These are phyloP conservation scores for Cryptosporidium sp. DNA, from an alignment of 169 alveolate genomes.

Conservation along the genomic window DNA sequence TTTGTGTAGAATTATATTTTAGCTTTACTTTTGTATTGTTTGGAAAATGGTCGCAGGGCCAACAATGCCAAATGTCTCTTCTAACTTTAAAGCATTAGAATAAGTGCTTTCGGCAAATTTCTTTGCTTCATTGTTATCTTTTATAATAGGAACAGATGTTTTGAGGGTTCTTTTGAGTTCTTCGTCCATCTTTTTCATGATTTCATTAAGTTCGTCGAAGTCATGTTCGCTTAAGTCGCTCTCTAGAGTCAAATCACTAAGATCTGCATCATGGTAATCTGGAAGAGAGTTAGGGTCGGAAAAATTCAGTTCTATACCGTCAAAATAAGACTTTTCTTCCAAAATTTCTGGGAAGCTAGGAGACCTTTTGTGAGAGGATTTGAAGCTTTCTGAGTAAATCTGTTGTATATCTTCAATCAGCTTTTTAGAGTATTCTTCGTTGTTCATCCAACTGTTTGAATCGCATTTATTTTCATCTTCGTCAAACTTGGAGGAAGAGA, in stretches of 20 bases:
- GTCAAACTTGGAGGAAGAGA: neutral
- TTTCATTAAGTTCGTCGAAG: neutral
- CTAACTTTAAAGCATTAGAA: conserved; percentile 11
- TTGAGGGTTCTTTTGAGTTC: conserved; percentile 54
- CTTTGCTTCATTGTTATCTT: conserved; percentile 7
- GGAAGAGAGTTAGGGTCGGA: neutral
- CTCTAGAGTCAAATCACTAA: conserved; percentile 5
- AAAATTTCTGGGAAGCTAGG: conserved; percentile 15
- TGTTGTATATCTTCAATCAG: conserved; percentile 24
- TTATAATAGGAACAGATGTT: conserved; percentile 36
- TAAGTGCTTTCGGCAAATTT: conserved; percentile 19
- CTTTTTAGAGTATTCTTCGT: conserved; percentile 20
- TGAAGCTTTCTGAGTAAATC: conserved; percentile 7
- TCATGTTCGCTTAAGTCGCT: conserved; percentile 14
- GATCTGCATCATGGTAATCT: neutral
- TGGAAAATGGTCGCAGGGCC: conserved; percentile 46
- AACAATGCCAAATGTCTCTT: conserved; percentile 47
- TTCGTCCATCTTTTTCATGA: conserved; percentile 57
- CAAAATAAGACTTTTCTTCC: conserved; percentile 32
- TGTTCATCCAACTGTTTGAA: conserved; percentile 36
- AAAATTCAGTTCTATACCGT: conserved; percentile 4
- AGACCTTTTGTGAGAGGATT: neutral
- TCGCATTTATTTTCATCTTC: neutral
- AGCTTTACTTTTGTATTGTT: conserved; percentile 4
- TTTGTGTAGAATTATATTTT: neutral